Percentiles rank a stretch among this genome's conserved stretches.
Conservation (phyloP, 75 land plant species). For the Picea sitchensis region DNA sequence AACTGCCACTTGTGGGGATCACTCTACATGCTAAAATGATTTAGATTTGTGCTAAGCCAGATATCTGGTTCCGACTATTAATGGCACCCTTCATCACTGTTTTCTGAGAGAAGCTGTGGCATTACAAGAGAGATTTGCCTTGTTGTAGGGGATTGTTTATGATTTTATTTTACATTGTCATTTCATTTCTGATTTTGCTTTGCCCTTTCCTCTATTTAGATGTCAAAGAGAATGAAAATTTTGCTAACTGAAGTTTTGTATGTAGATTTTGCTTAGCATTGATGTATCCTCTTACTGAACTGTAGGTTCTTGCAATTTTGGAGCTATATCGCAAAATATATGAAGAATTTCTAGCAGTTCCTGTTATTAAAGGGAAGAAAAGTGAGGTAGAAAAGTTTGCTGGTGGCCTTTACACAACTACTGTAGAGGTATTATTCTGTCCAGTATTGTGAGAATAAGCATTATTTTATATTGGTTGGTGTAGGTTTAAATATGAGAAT, state of each 20-base stretch:
- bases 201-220: not conserved
- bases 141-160: not conserved
- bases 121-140: not conserved
- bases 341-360: constrained; percentile 92
- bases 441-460: not conserved
- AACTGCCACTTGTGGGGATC: no score
- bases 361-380: constrained; percentile 92
- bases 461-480: not conserved
- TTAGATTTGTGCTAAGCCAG: not conserved
- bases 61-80: not conserved
- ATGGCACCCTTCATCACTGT: not conserved
- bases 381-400: constrained; percentile 99
- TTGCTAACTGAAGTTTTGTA: not conserved
- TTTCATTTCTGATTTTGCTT: not conserved
- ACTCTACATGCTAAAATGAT: not conserved
- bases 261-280: not conserved
- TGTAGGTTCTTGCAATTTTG: constrained; percentile 77
- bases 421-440: constrained; percentile 77
- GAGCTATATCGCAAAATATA: constrained; percentile 92
- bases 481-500: not conserved
- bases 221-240: not conserved
- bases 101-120: not conserved
- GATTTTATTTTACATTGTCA: not conserved
- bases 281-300: not conserved
- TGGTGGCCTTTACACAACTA: constrained; percentile 97